phyloP scores from a whole-genome alignment of 2,329 filamentous ascomycete species.

The Blastomyces gilchristii region DNA sequence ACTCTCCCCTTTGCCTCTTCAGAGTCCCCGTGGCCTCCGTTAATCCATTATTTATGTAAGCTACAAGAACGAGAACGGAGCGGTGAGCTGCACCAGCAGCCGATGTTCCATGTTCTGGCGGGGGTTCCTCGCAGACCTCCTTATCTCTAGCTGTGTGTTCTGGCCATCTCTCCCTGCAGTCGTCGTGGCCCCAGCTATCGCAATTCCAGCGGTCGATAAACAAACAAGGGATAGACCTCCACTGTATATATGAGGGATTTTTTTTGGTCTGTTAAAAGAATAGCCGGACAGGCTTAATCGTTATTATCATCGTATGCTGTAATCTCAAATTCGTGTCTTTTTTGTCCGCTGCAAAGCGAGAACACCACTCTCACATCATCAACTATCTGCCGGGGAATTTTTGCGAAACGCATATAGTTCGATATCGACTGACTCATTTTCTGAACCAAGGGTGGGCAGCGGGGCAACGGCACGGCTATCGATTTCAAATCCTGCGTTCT shows the following conservation, averaged over 20 bases:
- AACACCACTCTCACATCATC: neutral
- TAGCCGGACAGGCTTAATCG: neutral
- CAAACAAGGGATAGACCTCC: neutral
- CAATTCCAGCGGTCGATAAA: neutral
- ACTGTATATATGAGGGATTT: slow-evolving; percentile 4
- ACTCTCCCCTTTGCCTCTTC: neutral
- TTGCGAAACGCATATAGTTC: slow-evolving; percentile 30
- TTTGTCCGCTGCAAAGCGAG: neutral
- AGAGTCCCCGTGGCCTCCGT: neutral
- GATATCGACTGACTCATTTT: slow-evolving; percentile 28
- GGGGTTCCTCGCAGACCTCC: neutral
- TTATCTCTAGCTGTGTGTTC: neutral
- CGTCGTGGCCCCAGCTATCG: neutral
- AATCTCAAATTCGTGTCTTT: neutral
- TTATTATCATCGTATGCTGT: neutral
- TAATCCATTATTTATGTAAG: neutral
- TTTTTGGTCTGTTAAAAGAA: neutral
- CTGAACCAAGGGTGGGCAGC: slow-evolving; percentile 26
- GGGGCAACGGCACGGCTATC: slow-evolving; percentile 25
- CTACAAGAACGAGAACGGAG: neutral
- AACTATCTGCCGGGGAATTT: slow-evolving; percentile 3
- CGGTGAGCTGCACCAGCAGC: slow-evolving; percentile 1
- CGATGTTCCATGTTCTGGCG: neutral
- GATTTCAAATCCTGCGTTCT: slow-evolving; percentile 26
- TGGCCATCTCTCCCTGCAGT: neutral